phyloP scores from a whole-genome alignment of 495 filamentous ascomycete genomes.

The Opeltia flavorubescens region DNA sequence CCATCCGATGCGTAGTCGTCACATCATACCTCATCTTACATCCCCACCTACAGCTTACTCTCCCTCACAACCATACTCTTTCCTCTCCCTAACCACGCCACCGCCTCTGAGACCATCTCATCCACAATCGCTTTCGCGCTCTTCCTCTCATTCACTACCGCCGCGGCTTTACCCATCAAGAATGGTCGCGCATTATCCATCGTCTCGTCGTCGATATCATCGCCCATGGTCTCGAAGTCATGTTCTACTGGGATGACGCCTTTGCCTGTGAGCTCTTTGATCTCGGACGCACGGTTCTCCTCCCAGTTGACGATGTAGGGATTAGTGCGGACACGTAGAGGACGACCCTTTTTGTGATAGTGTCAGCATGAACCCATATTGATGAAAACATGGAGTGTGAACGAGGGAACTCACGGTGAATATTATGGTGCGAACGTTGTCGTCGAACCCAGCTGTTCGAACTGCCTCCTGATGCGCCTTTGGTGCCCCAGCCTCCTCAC shows the following conservation, averaged over 20 bases:
- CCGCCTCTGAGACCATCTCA: conserved; percentile 80
- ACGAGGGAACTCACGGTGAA: conserved; percentile 53
- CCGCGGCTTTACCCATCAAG: conserved; percentile 93
- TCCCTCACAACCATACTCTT: conserved; percentile 39
- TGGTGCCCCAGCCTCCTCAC: conserved; percentile 86
- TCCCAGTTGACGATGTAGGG: conserved; percentile 93
- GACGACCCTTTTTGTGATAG: conserved; percentile 51
- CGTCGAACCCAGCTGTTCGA: conserved; percentile 78
- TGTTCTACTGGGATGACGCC: conserved; percentile 87
- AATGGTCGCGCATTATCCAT: conserved; percentile 86
- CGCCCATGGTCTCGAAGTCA: conserved; percentile 74
- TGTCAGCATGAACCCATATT: conserved; percentile 13
- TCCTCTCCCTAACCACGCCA: conserved; percentile 50
- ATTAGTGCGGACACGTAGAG: conserved; percentile 85
- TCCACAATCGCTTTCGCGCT: conserved; percentile 84
- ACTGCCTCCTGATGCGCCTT: conserved; percentile 95
- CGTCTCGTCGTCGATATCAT: conserved; percentile 59
- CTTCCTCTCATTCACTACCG: conserved; percentile 88
- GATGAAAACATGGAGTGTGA: neutral
- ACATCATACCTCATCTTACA: too few relatives aligned
- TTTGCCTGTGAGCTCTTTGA: conserved; percentile 78
- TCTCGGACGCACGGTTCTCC: conserved; percentile 72
- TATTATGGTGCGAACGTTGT: conserved; percentile 92
- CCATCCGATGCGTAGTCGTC: too few relatives aligned
- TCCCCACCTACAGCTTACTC: conserved; percentile 48